Evolutionary conservation across 306 rosid species (phyloP).

Genomic region (Gastrolobium bilobum): DNA sequence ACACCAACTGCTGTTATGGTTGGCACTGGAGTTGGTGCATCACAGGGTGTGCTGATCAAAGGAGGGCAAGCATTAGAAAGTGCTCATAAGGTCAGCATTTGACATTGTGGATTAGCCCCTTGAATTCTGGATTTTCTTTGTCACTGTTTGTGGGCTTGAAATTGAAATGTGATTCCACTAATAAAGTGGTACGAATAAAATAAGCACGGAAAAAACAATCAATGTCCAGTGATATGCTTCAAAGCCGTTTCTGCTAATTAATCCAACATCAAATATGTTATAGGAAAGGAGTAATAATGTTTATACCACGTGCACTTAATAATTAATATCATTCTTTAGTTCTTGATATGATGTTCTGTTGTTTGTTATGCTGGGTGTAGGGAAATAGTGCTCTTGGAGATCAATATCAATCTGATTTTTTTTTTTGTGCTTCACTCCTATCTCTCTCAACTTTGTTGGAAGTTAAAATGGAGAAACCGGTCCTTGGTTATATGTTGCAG

Average conservation of each 20-base stretch:
- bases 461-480: conserved; percentile 26
- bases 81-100: conserved; percentile 78
- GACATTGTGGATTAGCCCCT: not conserved
- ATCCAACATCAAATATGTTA: conserved; percentile 15
- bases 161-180: not conserved
- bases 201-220: conserved; percentile 8
- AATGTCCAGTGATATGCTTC: not conserved
- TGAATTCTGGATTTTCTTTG: conserved; percentile 32
- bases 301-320: not conserved
- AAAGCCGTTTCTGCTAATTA: not conserved
- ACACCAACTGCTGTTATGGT: conserved; percentile 98
- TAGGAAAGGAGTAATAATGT: conserved; percentile 18
- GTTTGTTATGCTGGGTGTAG: conserved; percentile 29
- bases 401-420: not conserved
- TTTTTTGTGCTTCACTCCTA: not conserved
- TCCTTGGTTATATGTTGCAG: conserved; percentile 3
- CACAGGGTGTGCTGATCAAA: conserved; percentile 91
- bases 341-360: not conserved
- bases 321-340: not conserved
- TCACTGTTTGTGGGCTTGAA: not conserved
- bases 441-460: not conserved
- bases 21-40: conserved; percentile 96
- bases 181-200: not conserved
- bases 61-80: conserved; percentile 93
- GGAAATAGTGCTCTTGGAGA: conserved; percentile 20